Evolutionary conservation across 2,329 filamentous ascomycete species (phyloP).

Genomic region (Cercospora sp.): DNA sequence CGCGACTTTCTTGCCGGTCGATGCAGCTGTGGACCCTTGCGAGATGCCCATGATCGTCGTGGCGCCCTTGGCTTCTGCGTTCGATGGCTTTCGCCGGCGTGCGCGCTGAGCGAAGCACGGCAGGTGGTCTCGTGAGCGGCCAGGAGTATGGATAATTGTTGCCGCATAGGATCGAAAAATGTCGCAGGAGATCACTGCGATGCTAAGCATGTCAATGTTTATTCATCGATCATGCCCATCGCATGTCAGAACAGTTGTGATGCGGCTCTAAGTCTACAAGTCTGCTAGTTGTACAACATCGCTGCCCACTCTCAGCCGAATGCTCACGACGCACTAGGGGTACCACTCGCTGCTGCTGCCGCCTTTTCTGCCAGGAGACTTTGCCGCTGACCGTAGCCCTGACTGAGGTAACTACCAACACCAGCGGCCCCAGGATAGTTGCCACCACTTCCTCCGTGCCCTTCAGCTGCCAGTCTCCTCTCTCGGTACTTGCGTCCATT

Average conservation of each 20-base stretch:
- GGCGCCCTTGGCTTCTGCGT: neutral
- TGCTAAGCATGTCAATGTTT: neutral
- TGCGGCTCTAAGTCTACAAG: constrained; percentile 1
- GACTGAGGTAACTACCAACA: constrained; percentile 34
- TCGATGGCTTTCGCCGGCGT: neutral
- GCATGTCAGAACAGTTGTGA: neutral
- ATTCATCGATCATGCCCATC: neutral
- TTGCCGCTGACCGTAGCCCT: constrained; percentile 27
- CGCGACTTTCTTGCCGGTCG: constrained; percentile 2
- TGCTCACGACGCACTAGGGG: neutral
- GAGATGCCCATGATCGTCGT: neutral
- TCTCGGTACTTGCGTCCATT: constrained; percentile 44
- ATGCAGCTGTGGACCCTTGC: neutral
- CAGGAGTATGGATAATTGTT: neutral
- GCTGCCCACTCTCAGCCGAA: neutral
- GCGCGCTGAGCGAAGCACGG: neutral
- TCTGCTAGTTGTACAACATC: neutral
- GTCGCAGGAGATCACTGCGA: neutral
- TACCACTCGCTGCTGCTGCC: constrained; percentile 1
- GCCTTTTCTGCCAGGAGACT: constrained; percentile 11
- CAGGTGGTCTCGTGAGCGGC: constrained; percentile 14
- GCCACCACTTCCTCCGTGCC: constrained; percentile 37
- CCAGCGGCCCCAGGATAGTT: constrained; percentile 39
- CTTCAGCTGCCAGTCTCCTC: constrained; percentile 39
- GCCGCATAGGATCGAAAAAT: neutral